phyloP scores from a whole-genome alignment of 768 basidiomycete genomes.

The Lactarius deliciosus region DNA sequence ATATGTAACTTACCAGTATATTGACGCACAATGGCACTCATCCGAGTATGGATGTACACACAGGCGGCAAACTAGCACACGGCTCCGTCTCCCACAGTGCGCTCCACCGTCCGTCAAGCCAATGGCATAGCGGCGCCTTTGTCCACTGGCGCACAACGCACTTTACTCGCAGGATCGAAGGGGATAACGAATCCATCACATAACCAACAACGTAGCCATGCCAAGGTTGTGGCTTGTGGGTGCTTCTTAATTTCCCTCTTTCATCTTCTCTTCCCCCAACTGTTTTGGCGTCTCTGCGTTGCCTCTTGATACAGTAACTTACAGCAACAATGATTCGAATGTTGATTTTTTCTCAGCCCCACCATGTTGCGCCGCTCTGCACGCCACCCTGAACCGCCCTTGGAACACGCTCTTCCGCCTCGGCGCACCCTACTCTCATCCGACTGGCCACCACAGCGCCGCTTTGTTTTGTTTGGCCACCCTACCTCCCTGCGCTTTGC shows the following conservation, averaged over 20 bases:
- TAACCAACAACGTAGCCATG: too few species aligned
- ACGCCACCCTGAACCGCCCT: neutral
- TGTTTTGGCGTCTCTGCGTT: conserved; percentile 3
- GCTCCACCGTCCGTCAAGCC: neutral
- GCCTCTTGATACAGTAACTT: neutral
- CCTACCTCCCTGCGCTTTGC: neutral
- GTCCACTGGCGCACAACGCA: neutral
- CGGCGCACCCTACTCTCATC: neutral
- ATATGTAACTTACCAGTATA: neutral
- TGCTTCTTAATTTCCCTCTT: neutral
- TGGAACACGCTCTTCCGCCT: neutral
- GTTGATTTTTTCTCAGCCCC: neutral
- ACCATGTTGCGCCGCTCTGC: neutral
- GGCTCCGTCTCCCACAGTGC: neutral
- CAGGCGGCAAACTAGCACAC: neutral
- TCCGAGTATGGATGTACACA: neutral
- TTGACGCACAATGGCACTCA: neutral
- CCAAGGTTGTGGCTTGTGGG: neutral
- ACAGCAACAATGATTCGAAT: neutral
- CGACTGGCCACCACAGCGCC: neutral
- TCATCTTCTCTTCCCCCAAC: neutral
- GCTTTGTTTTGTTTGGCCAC: neutral
- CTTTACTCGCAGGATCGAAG: neutral
- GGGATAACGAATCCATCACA: neutral
- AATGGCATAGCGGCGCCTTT: neutral